Conservation (phyloP, 768 basidiomycete species). For the Cyclocybe aegerita region DNA sequence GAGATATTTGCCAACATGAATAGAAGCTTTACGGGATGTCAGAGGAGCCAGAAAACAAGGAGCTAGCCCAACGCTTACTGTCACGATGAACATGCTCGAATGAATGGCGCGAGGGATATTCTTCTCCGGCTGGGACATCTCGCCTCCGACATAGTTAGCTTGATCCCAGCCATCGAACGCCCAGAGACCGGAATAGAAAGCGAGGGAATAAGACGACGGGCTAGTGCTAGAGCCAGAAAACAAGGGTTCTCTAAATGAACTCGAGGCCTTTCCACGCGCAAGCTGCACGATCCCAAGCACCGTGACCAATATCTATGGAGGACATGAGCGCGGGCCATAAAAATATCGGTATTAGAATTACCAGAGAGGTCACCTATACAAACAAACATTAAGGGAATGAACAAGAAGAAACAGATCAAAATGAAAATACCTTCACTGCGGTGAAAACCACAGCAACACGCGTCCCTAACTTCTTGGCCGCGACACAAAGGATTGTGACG, state of each 20-base stretch:
- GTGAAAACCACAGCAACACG: constrained; percentile 88
- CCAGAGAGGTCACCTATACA: constrained; percentile 61
- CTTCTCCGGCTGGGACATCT: constrained; percentile 77
- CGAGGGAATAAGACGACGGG: constrained; percentile 87
- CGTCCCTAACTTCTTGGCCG: constrained; percentile 75
- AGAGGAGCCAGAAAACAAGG: background rate
- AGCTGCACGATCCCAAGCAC: constrained; percentile 80
- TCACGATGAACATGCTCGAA: constrained; percentile 83
- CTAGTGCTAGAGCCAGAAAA: constrained; percentile 76
- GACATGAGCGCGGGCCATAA: background rate
- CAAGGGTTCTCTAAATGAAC: constrained; percentile 63
- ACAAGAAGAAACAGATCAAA: constrained; percentile 3
- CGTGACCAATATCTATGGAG: constrained; percentile 61
- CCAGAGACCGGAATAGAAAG: constrained; percentile 93
- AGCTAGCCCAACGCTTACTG: constrained; percentile 42
- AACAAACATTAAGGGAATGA: background rate
- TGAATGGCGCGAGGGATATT: constrained; percentile 91
- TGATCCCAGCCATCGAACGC: constrained; percentile 98
- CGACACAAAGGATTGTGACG: constrained; percentile 78
- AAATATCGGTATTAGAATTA: constrained; percentile 31
- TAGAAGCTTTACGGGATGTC: constrained; percentile 46
- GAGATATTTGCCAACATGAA: constrained; percentile 84
- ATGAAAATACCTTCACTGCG: constrained; percentile 63
- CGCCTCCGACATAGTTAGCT: constrained; percentile 88
- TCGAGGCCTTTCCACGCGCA: constrained; percentile 65